These are phyloP conservation scores for Naegleria lovaniensis DNA, from an alignment of 208 protist species.

Conservation along the genomic window DNA sequence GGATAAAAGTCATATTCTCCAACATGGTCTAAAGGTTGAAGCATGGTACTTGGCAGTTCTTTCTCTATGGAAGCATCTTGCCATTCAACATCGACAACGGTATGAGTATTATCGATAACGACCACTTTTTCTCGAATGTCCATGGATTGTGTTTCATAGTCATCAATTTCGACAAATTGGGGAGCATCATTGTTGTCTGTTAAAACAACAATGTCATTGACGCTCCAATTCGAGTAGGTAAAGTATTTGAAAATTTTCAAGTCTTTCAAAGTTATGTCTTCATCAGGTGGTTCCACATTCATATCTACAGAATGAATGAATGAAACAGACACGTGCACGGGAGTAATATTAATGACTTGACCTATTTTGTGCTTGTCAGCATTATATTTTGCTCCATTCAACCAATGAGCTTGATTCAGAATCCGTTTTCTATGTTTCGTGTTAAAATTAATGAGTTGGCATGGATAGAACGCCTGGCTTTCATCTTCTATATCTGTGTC, in stretches of 20 bases:
- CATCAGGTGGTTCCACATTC: not conserved
- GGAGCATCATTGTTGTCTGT: not conserved
- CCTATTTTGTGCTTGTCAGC: not conserved
- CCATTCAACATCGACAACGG: not conserved
- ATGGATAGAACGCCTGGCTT: not conserved
- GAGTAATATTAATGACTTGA: not conserved
- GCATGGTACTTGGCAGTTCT: not conserved
- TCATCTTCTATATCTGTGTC: not conserved
- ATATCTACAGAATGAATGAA: not conserved
- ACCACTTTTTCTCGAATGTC: not conserved
- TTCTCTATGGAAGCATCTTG: not conserved
- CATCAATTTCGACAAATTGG: not conserved
- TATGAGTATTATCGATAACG: not conserved
- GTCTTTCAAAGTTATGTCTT: not conserved
- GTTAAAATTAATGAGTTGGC: not conserved
- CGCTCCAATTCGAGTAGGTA: not conserved
- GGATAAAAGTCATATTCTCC: not conserved
- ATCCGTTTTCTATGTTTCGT: not conserved
- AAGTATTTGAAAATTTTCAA: not conserved
- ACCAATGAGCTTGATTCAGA: conserved; percentile 8
- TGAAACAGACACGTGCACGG: not conserved
- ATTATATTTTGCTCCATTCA: not conserved
- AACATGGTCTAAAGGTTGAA: not conserved
- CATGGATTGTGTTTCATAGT: not conserved
- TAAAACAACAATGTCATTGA: not conserved